Evolutionary conservation across 148 eudicot species (phyloP).

Genomic region (Heliosperma pusillum): DNA sequence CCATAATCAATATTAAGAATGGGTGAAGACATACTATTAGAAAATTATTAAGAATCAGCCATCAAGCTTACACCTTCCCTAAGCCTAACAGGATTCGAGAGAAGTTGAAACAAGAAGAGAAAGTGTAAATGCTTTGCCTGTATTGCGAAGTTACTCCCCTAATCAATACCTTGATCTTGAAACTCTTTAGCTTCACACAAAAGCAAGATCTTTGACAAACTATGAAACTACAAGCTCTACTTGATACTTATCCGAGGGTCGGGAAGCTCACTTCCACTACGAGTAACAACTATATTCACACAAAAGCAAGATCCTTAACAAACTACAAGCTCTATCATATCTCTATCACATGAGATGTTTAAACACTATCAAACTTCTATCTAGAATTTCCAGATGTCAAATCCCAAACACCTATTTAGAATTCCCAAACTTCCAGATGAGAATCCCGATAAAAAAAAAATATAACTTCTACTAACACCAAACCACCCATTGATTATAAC

Average conservation of each 20-base stretch:
- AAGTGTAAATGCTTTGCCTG: neutral
- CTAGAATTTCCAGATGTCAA: no score
- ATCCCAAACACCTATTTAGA: no score
- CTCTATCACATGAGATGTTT: neutral
- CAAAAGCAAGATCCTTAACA: neutral
- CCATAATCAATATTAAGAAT: neutral
- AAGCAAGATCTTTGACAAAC: neutral
- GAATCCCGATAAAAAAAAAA: no score
- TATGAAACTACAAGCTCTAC: neutral
- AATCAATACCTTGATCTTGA: neutral
- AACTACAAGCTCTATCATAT: neutral
- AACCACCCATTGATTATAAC: neutral
- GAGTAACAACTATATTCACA: neutral
- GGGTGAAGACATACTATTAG: neutral
- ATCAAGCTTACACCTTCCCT: neutral
- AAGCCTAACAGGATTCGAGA: neutral
- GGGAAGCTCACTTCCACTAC: no score
- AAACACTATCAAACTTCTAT: no score
- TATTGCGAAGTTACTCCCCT: neutral
- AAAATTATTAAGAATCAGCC: no score
- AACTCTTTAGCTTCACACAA: neutral
- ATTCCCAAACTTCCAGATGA: no score
- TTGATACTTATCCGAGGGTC: no score
- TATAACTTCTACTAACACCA: neutral
- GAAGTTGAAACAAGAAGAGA: conserved; percentile 5